phyloP scores from a whole-genome alignment of 2,329 filamentous ascomycete species.

The Akanthomyces dipterigenus region DNA sequence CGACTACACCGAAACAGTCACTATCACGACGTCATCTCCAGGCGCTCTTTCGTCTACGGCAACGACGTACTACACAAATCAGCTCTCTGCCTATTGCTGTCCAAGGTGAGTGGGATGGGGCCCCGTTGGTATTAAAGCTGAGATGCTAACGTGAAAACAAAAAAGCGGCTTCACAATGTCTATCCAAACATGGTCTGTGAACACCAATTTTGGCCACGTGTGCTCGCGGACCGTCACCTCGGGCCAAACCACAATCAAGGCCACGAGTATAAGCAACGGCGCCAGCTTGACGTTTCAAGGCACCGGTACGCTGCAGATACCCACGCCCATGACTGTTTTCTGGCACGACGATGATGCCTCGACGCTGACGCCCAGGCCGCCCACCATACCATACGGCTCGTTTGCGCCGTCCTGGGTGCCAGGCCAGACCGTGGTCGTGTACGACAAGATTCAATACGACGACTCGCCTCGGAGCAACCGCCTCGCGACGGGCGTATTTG shows the following conservation, averaged over 20 bases:
- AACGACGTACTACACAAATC: background rate
- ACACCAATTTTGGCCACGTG: background rate
- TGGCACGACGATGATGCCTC: background rate
- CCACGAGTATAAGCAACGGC: background rate
- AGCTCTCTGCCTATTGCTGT: constrained; percentile 1
- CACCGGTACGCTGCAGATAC: background rate
- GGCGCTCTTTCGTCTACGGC: background rate
- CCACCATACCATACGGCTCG: background rate
- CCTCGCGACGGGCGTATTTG: background rate
- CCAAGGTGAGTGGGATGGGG: background rate
- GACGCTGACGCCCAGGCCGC: background rate
- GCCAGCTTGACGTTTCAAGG: background rate
- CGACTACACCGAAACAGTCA: background rate
- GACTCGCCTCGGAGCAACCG: background rate
- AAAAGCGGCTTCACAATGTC: background rate
- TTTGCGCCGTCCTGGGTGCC: constrained; percentile 5
- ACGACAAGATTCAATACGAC: background rate
- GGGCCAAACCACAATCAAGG: background rate
- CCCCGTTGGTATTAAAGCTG: no score
- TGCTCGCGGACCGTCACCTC: background rate
- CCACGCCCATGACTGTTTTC: background rate
- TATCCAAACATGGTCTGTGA: background rate
- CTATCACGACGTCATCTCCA: background rate
- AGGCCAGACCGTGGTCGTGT: background rate
- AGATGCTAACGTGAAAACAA: background rate